A percentile compares a stretch with the other conserved stretches of the same genome.
phyloP scores from a whole-genome alignment of 495 filamentous ascomycete species.

The Chaetomium cochliodes region DNA sequence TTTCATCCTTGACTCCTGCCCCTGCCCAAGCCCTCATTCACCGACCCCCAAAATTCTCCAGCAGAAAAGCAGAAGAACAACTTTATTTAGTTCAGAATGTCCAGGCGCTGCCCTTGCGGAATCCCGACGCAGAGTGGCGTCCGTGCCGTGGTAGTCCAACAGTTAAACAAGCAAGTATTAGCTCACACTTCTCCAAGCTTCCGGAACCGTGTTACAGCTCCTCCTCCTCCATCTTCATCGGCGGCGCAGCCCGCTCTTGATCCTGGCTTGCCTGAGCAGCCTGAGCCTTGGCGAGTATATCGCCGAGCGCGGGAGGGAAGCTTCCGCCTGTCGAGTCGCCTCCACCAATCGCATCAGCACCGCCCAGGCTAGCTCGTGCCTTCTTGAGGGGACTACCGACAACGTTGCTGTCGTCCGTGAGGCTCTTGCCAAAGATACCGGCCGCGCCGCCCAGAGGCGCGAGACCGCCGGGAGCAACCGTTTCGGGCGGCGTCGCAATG shows the following conservation, averaged over 20 bases:
- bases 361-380: constrained; percentile 60
- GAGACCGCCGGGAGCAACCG: constrained; percentile 25
- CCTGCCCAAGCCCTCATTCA: neutral
- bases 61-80: neutral
- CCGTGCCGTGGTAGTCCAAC: neutral
- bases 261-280: constrained; percentile 42
- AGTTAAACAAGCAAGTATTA: neutral
- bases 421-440: constrained; percentile 39
- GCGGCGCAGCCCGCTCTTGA: constrained; percentile 32
- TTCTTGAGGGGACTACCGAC: constrained; percentile 84
- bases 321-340: constrained; percentile 31
- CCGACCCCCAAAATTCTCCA: no score
- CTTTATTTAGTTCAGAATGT: neutral
- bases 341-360: constrained; percentile 21
- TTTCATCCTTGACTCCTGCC: neutral
- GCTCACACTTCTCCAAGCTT: neutral
- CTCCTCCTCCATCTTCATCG: constrained; percentile 39
- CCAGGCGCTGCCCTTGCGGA: neutral
- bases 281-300: constrained; percentile 47
- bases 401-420: constrained; percentile 46
- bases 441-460: constrained; percentile 26
- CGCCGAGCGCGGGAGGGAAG: constrained; percentile 46
- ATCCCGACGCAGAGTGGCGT: neutral
- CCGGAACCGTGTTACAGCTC: constrained; percentile 40
- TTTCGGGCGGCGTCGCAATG: constrained; percentile 41